Percentiles rank a stretch among this genome's conserved stretches.
Conservation (phyloP, 805 yeast species). For the Zygotorulaspora florentina region DNA sequence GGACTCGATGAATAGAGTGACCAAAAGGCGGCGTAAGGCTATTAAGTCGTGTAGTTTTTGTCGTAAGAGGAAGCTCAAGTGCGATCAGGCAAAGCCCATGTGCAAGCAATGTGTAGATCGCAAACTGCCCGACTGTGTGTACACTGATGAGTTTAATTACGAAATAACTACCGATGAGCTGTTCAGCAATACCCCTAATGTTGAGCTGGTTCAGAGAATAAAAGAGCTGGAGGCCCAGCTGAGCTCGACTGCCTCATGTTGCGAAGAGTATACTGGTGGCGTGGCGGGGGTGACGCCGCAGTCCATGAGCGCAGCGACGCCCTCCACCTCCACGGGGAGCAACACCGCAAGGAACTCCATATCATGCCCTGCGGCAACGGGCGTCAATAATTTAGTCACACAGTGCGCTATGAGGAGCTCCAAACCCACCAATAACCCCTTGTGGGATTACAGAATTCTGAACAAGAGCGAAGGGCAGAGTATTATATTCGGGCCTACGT, state of each 20-base stretch:
- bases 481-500: slow-evolving; percentile 30
- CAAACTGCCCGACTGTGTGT: slow-evolving; percentile 27
- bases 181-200: slow-evolving; percentile 24
- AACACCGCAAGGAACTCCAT: background rate
- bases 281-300: background rate
- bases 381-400: too few species aligned
- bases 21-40: slow-evolving; percentile 26
- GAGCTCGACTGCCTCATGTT: background rate
- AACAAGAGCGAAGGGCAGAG: slow-evolving; percentile 8
- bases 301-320: background rate
- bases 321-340: background rate
- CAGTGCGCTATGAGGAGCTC: background rate
- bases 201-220: slow-evolving; percentile 21
- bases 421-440: slow-evolving; percentile 6
- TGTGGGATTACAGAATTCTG: slow-evolving; percentile 14
- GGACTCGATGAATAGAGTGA: background rate
- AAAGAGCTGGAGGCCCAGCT: slow-evolving; percentile 18
- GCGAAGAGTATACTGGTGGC: background rate
- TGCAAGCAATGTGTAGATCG: slow-evolving; percentile 42
- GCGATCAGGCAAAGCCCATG: slow-evolving; percentile 48
- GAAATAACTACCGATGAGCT: slow-evolving; percentile 22
- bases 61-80: slow-evolving; percentile 59
- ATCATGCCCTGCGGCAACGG: background rate
- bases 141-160: slow-evolving; percentile 22
- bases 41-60: slow-evolving; percentile 50